Conservation (phyloP, 2,329 filamentous ascomycete species). For the Verticillium klebahnii region DNA sequence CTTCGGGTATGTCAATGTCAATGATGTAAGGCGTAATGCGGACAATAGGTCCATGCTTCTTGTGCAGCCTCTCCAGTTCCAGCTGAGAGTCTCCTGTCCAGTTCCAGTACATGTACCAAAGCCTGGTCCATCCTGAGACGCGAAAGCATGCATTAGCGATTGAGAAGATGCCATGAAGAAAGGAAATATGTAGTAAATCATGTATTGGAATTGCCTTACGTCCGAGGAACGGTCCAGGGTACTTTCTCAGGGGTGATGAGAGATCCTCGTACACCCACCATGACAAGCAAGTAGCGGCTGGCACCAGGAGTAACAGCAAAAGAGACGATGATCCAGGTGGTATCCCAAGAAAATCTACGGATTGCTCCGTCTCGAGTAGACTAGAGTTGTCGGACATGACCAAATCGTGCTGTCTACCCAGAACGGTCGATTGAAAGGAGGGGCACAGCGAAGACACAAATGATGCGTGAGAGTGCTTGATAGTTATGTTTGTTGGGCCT, state of each 20-base stretch:
- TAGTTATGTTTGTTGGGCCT: neutral
- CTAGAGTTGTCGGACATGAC: neutral
- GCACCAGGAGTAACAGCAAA: neutral
- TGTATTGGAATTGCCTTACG: neutral
- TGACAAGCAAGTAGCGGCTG: neutral
- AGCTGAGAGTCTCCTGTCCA: constrained; percentile 21
- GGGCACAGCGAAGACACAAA: neutral
- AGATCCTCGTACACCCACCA: constrained; percentile 8
- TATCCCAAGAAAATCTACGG: neutral
- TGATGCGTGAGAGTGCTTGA: neutral
- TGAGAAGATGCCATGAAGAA: no score
- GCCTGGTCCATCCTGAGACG: constrained; percentile 22
- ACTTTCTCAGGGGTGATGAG: constrained; percentile 12
- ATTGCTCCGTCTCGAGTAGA: neutral
- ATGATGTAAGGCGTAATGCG: constrained; percentile 34
- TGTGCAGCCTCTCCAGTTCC: constrained; percentile 26
- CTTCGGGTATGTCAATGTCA: constrained; percentile 29
- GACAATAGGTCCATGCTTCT: constrained; percentile 33
- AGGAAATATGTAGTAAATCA: no score
- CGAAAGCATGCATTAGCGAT: no score
- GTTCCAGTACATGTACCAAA: constrained; percentile 29
- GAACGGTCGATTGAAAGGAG: neutral
- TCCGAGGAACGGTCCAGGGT: constrained; percentile 18
- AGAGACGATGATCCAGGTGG: neutral
- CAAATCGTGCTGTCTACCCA: neutral